Evolutionary conservation across 352 stramenopile genomes (phyloP).

Genomic region (Blastocystis sp.): DNA sequence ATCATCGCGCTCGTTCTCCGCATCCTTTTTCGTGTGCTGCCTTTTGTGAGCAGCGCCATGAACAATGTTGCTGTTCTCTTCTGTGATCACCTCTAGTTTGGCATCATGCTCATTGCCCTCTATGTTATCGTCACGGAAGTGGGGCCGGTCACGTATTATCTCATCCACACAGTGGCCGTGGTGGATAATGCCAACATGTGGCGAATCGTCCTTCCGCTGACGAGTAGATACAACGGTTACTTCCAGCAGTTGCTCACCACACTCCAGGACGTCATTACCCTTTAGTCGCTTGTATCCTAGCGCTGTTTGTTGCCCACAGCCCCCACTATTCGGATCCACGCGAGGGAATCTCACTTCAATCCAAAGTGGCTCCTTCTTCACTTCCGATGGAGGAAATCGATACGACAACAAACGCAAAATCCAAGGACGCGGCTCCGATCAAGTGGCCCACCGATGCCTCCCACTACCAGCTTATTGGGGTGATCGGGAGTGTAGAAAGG

Average conservation of each 20-base stretch:
- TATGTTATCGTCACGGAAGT: constrained; percentile 45
- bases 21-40: background rate
- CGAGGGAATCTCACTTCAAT: constrained; percentile 2
- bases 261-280: constrained; percentile 49
- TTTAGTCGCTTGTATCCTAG: constrained; percentile 18
- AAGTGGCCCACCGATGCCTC: constrained; percentile 22
- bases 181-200: constrained; percentile 12
- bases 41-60: background rate
- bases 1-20: background rate
- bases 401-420: too few relatives aligned
- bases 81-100: background rate
- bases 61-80: background rate
- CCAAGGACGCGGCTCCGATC: background rate
- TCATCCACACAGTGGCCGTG: background rate
- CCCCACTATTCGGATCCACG: background rate
- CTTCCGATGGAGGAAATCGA: background rate
- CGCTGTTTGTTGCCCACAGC: background rate
- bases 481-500: constrained; percentile 22
- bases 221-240: constrained; percentile 30
- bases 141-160: background rate
- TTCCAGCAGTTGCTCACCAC: constrained; percentile 15
- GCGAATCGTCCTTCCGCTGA: background rate
- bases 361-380: background rate
- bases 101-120: background rate
- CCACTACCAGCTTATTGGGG: constrained; percentile 23